Base-by-base conservation (phyloP, 2,329 filamentous ascomycete species). In the Rugonectria rugulosa region DNA sequence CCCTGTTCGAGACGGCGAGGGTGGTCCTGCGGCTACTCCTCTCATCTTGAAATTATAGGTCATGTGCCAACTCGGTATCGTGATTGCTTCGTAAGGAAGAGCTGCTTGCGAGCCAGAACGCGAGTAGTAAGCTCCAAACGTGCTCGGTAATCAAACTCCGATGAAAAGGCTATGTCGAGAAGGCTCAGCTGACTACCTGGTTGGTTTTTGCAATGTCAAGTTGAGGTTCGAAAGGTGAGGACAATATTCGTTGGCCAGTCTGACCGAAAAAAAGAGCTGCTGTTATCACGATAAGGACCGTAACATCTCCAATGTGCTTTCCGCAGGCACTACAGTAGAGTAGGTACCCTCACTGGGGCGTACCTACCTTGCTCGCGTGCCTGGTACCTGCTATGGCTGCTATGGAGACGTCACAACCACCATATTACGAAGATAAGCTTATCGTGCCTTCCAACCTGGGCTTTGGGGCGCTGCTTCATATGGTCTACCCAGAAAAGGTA, bases 11-110 rank as follows among this genome's bases (percentile, higher is more conserved):
- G 65, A 63, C 27, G 69, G 64, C 47, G 67, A 69, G 27, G 71
- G 70, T 46, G 70, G 66, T 46, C 72, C 74, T 52, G 75, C 73
- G 46, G 68, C 64, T 45, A 77, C 68, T 40, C 73, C 73, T 56
- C 64, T 69, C 68, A 73, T 74, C 23, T 34, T 68, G 50, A 21
- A 43, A 41, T 27, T 53, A 24, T 32, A 14, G 10, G 14, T 15
- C 24, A 34, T 44, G 32, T 27, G 41, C 24, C 59, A 38, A 56
- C n/a, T n/a, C n/a, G n/a, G n/a, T n/a, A n/a, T n/a, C n/a, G 29
- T 38, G 40, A 29, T 37, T 17, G 37, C 38, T n/a, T n/a, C n/a
- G n/a, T n/a, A n/a, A n/a, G n/a, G n/a, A n/a, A n/a, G n/a, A n/a
- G n/a, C n/a, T n/a, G n/a, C n/a, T n/a, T n/a, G n/a, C n/a, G n/a